A percentile compares a stretch with the other conserved stretches of the same genome.
These are phyloP conservation scores for Picea glauca DNA, from an alignment of 75 land plant genomes.

Conservation along the genomic window DNA sequence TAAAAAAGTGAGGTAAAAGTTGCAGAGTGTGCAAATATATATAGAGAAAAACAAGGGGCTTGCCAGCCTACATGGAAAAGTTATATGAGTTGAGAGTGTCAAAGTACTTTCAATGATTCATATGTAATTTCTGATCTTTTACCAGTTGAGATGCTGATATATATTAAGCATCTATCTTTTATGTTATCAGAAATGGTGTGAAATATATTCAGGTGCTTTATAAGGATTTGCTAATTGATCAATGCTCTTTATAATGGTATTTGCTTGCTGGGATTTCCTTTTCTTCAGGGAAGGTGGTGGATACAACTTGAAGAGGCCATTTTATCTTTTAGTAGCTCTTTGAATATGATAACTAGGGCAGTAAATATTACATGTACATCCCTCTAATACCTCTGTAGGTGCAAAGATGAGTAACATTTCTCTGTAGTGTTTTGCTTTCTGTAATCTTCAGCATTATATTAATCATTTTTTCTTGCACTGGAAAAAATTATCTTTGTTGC, in stretches of 20 bases:
- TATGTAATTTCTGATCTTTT: conserved; percentile 7
- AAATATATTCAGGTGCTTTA: neutral
- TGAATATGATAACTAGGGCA: neutral
- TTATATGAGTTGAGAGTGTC: neutral
- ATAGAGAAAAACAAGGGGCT: neutral
- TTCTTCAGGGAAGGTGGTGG: neutral
- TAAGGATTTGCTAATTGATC: neutral
- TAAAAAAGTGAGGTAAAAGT: conserved; percentile 6
- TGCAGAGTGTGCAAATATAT: conserved; percentile 9
- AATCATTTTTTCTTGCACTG: neutral
- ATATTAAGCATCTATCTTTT: conserved; percentile 7
- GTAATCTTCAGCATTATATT: neutral
- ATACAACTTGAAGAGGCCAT: neutral
- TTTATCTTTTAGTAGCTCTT: neutral
- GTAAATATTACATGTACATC: neutral
- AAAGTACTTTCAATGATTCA: conserved; percentile 1
- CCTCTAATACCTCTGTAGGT: neutral
- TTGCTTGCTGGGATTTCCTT: neutral
- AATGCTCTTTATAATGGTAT: neutral
- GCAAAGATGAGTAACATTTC: neutral
- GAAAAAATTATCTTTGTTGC: neutral
- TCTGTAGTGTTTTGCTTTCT: neutral
- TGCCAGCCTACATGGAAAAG: neutral
- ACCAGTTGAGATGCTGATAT: neutral
- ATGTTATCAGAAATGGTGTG: neutral